Percentiles rank a stretch among this genome's conserved stretches.
phyloP scores from a whole-genome alignment of 176 grass and related monocot genomes.

The Thalia dealbata region DNA sequence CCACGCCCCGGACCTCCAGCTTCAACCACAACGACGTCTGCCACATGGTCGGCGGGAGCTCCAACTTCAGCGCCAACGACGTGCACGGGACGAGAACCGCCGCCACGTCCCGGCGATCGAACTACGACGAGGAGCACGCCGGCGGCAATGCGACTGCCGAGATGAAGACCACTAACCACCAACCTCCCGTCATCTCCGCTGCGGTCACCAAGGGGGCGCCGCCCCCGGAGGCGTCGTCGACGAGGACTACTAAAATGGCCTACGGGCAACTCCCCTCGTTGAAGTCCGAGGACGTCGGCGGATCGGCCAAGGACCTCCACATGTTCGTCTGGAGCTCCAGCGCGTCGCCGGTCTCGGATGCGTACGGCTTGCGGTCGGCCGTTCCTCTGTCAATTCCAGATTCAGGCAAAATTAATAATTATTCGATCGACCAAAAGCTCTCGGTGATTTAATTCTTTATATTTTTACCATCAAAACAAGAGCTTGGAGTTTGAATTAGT shows the following conservation, averaged over 20 bases:
- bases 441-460: not conserved
- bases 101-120: conserved; percentile 2
- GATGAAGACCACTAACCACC: not conserved
- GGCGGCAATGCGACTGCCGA: not conserved
- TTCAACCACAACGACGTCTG: conserved; percentile 90
- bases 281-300: conserved; percentile 61
- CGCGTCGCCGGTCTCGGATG: conserved; percentile 88
- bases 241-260: not conserved
- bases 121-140: not conserved
- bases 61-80: conserved; percentile 7
- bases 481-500: not conserved
- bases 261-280: not conserved
- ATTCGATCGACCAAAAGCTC: not conserved
- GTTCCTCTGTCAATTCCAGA: not conserved
- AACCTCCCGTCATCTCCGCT: not conserved
- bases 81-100: not conserved
- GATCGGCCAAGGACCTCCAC: conserved; percentile 70
- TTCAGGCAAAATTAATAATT: not conserved
- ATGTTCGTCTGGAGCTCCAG: conserved; percentile 99
- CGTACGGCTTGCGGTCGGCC: conserved; percentile 1
- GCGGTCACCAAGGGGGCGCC: too few species aligned
- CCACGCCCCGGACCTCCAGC: conserved; percentile 62
- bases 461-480: not conserved
- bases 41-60: conserved; percentile 41
- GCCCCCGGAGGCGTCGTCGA: not conserved